These are phyloP conservation scores for Tuber brumale DNA, from an alignment of 495 filamentous ascomycete species.

Conservation along the genomic window DNA sequence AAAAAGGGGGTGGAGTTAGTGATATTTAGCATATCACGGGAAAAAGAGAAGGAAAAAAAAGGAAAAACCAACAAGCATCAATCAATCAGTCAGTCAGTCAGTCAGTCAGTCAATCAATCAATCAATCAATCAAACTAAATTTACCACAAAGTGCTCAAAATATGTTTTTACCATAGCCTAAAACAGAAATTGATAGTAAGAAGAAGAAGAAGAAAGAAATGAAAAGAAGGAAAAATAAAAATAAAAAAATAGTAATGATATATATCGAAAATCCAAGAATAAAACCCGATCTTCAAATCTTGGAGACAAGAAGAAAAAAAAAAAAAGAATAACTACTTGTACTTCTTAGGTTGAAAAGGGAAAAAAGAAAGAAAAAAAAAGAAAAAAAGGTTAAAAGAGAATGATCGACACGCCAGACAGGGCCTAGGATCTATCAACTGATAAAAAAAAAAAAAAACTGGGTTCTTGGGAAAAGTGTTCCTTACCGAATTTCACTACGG, in stretches of 20 bases:
- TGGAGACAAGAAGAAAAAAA: not conserved
- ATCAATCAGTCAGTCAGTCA: not conserved
- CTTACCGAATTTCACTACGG: not conserved
- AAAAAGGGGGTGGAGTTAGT: not conserved
- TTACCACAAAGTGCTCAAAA: not conserved
- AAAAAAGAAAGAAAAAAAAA: constrained; percentile 3
- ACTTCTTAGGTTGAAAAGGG: no score
- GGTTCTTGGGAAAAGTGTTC: not conserved
- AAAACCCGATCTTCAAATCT: not conserved
- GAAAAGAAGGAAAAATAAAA: not conserved
- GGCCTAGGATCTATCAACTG: constrained; percentile 6
- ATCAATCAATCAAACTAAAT: not conserved
- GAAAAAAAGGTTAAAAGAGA: constrained; percentile 19
- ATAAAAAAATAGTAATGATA: not conserved
- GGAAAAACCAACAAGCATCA: not conserved
- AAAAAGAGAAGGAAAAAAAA: not conserved
- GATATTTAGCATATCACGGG: not conserved
- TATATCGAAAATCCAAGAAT: not conserved
- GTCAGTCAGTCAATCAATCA: no score
- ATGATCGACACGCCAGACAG: constrained; percentile 23
- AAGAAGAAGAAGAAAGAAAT: not conserved
- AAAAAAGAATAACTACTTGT: no score
- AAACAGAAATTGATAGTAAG: not conserved
- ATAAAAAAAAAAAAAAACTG: not conserved
- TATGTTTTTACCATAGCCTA: not conserved